phyloP scores from a whole-genome alignment of 305 asterid genomes.

The Lippia alba region DNA sequence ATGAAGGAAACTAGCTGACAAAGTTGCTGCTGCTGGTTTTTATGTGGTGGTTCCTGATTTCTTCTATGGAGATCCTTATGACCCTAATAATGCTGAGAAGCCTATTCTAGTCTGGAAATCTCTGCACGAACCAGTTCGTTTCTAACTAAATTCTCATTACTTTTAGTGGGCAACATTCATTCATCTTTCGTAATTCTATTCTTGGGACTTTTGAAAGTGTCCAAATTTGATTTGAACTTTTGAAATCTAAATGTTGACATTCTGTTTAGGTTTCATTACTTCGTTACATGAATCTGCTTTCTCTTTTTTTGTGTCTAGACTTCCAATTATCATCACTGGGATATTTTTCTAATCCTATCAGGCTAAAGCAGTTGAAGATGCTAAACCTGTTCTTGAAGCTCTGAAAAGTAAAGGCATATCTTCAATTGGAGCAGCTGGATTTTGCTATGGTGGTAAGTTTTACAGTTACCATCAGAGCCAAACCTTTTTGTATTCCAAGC shows the following conservation, averaged over 20 bases:
- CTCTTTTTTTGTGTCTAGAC: not conserved
- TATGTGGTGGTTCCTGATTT: conserved; percentile 76
- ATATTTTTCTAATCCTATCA: conserved; percentile 24
- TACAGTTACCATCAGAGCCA: not conserved
- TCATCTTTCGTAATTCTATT: not conserved
- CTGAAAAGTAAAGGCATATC: conserved; percentile 55
- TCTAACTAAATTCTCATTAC: conserved; percentile 18
- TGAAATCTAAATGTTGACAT: not conserved
- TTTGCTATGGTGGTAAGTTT: conserved; percentile 70
- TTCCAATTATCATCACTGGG: not conserved
- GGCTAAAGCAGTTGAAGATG: conserved; percentile 63
- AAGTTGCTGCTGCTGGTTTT: conserved; percentile 67
- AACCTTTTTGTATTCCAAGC: conserved; percentile 1
- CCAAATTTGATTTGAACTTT: not conserved
- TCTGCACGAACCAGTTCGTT: conserved; percentile 56
- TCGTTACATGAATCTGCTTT: not conserved
- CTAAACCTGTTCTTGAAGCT: conserved; percentile 54
- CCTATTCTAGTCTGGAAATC: conserved; percentile 49
- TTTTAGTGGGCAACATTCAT: too few relatives aligned
- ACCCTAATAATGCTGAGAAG: conserved; percentile 43
- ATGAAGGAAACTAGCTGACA: conserved; percentile 69
- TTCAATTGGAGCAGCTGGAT: conserved; percentile 68
- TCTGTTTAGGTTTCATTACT: too few relatives aligned
- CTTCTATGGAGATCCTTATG: conserved; percentile 59
- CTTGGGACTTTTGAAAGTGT: not conserved